phyloP scores from a whole-genome alignment of 164 flowering plant species.

The Buxus sempervirens region DNA sequence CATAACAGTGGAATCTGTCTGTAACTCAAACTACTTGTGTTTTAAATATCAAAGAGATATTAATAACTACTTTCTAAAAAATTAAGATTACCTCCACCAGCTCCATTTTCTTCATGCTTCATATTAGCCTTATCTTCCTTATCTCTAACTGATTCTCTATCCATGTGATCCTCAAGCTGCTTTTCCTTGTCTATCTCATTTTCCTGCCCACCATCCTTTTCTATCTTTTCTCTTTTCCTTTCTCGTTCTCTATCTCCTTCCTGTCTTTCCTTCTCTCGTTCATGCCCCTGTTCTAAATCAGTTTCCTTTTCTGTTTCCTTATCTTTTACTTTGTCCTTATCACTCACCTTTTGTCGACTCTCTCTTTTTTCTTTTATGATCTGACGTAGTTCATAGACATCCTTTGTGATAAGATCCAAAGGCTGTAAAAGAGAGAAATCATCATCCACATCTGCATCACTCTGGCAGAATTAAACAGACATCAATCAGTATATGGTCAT shows the following conservation, averaged over 20 bases:
- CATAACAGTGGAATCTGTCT: too few species aligned
- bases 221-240: conserved; percentile 21
- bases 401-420: conserved; percentile 88
- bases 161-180: conserved; percentile 43
- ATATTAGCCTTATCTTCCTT: conserved; percentile 39
- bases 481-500: conserved; percentile 23
- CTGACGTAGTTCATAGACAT: conserved; percentile 64
- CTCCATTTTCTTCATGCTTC: conserved; percentile 56
- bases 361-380: conserved; percentile 76
- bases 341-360: conserved; percentile 46
- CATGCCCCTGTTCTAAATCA: conserved; percentile 23
- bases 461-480: conserved; percentile 44
- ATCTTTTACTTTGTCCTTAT: conserved; percentile 49
- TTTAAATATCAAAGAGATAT: not conserved
- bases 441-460: conserved; percentile 81
- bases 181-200: conserved; percentile 51
- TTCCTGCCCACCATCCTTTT: conserved; percentile 28
- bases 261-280: conserved; percentile 30
- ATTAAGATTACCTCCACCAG: conserved; percentile 40
- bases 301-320: conserved; percentile 31
- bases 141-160: conserved; percentile 36
- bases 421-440: conserved; percentile 92
- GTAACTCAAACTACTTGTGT: too few species aligned
- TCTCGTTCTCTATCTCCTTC: conserved; percentile 27
- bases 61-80: not conserved